Evolutionary conservation across 23 red algal species (phyloP).

Genomic region (Gracilariopsis chorda): DNA sequence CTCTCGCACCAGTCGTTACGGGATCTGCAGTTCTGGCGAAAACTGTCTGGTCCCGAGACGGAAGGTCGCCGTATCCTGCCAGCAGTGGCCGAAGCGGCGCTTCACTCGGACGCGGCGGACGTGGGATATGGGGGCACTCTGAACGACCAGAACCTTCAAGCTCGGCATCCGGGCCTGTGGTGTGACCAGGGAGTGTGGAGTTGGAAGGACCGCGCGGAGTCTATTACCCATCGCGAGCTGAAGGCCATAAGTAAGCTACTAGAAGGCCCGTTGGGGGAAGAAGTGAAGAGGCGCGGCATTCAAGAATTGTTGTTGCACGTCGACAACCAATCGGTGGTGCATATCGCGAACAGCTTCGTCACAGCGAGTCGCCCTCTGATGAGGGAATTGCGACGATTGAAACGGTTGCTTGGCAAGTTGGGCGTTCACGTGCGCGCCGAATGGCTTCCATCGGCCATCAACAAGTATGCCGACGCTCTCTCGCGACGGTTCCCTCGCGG

Average conservation of each 20-base stretch:
- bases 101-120: conserved; percentile 35
- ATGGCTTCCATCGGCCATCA: neutral
- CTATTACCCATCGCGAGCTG: neutral
- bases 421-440: neutral
- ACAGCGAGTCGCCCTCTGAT: neutral
- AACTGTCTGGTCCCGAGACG: neutral
- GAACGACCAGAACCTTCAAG: neutral
- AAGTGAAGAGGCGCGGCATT: neutral
- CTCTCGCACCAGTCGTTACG: conserved; percentile 8
- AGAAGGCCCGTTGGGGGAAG: neutral
- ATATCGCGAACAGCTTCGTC: conserved; percentile 23
- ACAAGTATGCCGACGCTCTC: neutral
- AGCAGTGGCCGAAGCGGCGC: neutral
- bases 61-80: neutral
- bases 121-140: conserved; percentile 9
- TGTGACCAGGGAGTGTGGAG: neutral
- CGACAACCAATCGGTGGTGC: conserved; percentile 22
- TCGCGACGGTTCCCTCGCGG: conserved; percentile 22
- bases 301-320: neutral
- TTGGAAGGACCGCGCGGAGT: conserved; percentile 3
- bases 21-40: neutral
- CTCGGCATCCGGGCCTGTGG: neutral
- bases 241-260: conserved; percentile 1
- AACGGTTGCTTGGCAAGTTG: neutral
- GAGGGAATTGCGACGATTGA: conserved; percentile 6